Evolutionary conservation across 2,329 filamentous ascomycete genomes (phyloP), one percentile per base, ranked within the genome.

Genomic region (Monilinia fructicola): DNA sequence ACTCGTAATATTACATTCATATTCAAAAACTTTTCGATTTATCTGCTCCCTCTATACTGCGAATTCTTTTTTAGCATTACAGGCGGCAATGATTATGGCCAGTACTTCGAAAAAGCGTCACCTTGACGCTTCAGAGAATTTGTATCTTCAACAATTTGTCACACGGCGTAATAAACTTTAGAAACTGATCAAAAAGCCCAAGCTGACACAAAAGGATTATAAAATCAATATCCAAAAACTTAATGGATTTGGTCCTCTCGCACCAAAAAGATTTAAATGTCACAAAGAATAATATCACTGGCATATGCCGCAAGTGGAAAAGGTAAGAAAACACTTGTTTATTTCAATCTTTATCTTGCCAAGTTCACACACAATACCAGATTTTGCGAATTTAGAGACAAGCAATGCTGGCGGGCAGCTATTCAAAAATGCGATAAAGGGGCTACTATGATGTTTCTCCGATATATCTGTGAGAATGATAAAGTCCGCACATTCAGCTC

Each of bases 401-500:
- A n/a, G 11, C 31, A 54, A 35, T 11, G 38, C 31, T 54, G 10
- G 1, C 11, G 2, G 18, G 3, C 3, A 59, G 12, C 23, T 44
- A 44, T 44, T 28, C 38, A n/a, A 44, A 59, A 42, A 18, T 58
- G n/a, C 5, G 12, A 58, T 11, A 42, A 58, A 58, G 54, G 7
- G 11, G 42, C 4, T 40, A 42, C 6, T 23, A 58, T 58, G 11
- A 42, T 42, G 10, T 42, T 42, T 3, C 54, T 58, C 9, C 21
- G 4, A 18, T 44, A 16, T 23, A 44, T 58, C 35, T 44, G 2
- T 26, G n/a, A 58, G n/a, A 58, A 42, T 21, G 14, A 28, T 26
- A 58, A 12, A 6, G 21, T 61, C 7, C 7, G 16, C 12, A 16
- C 18, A 16, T 38, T 61, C 21, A 72, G 69, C 61, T 68, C 65